Conservation (phyloP, 768 basidiomycete genomes). For the Coprinopsis cinerea region DNA sequence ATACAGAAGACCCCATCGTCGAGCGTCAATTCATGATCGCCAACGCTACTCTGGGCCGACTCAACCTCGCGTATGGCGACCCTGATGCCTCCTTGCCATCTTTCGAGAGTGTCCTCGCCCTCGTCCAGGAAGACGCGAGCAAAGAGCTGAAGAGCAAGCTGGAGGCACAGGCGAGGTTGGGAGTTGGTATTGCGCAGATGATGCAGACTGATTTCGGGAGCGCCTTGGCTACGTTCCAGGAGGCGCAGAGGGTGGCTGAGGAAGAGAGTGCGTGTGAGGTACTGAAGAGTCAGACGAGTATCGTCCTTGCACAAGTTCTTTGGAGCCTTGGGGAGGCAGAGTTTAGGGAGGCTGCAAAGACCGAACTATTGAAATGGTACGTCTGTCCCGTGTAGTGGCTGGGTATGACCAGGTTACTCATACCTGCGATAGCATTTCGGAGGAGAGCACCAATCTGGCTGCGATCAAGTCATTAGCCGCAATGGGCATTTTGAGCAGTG, state of each 20-base stretch:
- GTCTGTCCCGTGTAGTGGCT: conserved; percentile 15
- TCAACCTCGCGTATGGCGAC: conserved; percentile 56
- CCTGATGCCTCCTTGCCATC: conserved; percentile 59
- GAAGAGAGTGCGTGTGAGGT: conserved; percentile 21
- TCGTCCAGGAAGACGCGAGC: conserved; percentile 58
- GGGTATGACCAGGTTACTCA: conserved; percentile 1
- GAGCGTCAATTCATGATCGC: conserved; percentile 80
- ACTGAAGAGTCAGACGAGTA: conserved; percentile 61
- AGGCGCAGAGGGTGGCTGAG: conserved; percentile 47
- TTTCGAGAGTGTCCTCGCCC: conserved; percentile 65
- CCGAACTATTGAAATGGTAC: conserved; percentile 77
- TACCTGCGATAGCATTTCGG: conserved; percentile 50
- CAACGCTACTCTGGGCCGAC: conserved; percentile 73
- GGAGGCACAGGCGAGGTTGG: conserved; percentile 61
- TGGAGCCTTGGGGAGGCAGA: conserved; percentile 81
- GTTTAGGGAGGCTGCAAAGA: conserved; percentile 70
- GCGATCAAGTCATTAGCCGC: conserved; percentile 82
- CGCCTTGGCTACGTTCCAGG: conserved; percentile 65
- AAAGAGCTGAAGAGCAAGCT: conserved; percentile 32
- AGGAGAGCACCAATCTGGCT: conserved; percentile 70
- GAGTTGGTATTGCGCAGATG: conserved; percentile 67
- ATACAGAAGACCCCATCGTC: conserved; percentile 69
- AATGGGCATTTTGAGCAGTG: conserved; percentile 81
- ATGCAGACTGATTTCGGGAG: conserved; percentile 53
- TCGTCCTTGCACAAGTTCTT: conserved; percentile 78